Evolutionary conservation across 164 flowering plant species (phyloP), one percentile per base, ranked within the genome.

Genomic region (Hamamelis virginiana): DNA sequence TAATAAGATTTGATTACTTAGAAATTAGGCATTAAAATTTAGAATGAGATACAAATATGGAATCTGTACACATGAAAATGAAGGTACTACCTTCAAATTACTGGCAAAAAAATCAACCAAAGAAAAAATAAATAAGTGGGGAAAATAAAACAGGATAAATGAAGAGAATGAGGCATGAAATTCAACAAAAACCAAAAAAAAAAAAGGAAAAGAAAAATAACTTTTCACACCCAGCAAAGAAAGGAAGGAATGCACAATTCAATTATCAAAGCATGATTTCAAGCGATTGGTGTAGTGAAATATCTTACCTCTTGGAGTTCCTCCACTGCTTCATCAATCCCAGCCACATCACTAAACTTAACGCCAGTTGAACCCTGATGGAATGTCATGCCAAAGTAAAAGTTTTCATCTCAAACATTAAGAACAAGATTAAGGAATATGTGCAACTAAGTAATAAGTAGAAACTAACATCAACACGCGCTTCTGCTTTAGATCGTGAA

Each of bases 291-390:
- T 10, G 27, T 21, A 48, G 23, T 3, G 15, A 64, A 21, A 69
- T 44, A 51, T 12, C 65, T 62, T 69, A 92, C 98, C 97, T 94
- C 98, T 67, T 87, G 95, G 66, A 94, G 92, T 80, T 94, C 98
- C 70, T 94, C 97, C 8, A 94, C 98, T 64, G 98, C 98, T 81
- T 90, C 95, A 64, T 94, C 97, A 72, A 94, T 94, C 67, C 98
- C 98, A 8, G 98, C 98, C 45, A 94, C 91, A 77, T 92, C 97
- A 69, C 69, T 60, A 76, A 94, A 94, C 60, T 74, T 82, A 67
- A 94, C 95, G 62, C 98, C 97, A 33, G 98, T 94, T 72, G 97
- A 90, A 74, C 98, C 98, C 97, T 94, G 73, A 53, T 52, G 60
- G 43, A 70, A 65, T 69, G 5, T 52, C 65, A 56, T 38, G 21